A percentile compares a stretch with the other conserved stretches of the same genome.
Evolutionary conservation across 2,329 filamentous ascomycete genomes (phyloP).

Genomic region (Pseudogymnoascus destructans): DNA sequence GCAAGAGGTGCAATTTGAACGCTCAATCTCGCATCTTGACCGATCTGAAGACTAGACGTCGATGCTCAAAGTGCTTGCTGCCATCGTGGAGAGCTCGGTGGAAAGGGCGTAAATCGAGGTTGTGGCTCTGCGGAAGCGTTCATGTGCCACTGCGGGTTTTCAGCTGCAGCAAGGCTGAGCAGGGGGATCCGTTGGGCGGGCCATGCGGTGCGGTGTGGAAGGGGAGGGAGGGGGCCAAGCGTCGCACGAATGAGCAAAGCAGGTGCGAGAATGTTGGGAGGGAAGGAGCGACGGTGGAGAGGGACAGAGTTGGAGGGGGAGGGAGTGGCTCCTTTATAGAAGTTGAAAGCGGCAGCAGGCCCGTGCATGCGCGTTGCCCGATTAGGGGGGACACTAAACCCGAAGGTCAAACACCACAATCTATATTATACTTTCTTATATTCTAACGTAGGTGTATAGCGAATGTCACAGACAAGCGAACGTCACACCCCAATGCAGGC

Average conservation of each 20-base stretch:
- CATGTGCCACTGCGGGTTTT: conserved; percentile 1
- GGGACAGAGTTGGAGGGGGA: conserved; percentile 9
- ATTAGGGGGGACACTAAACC: too few species aligned
- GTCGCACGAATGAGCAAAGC: background rate
- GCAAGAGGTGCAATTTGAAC: background rate
- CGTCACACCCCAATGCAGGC: too few species aligned
- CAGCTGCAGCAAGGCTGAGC: too few species aligned
- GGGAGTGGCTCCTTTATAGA: conserved; percentile 10
- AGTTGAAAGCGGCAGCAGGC: too few species aligned
- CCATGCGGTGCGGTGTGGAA: conserved; percentile 9
- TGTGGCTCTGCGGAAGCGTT: background rate
- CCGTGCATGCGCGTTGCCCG: too few species aligned
- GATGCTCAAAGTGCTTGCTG: background rate
- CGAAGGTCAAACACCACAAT: too few species aligned
- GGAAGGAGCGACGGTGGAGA: conserved; percentile 8
- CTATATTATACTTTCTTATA: too few species aligned
- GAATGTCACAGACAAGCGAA: too few species aligned
- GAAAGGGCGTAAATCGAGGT: background rate
- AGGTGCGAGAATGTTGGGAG: conserved; percentile 9
- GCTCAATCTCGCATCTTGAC: background rate
- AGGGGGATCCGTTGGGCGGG: too few species aligned
- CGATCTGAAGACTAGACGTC: background rate
- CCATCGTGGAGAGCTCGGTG: background rate
- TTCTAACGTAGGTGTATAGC: too few species aligned
- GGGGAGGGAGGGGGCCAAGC: background rate